These are phyloP conservation scores for Candolleomyces aberdarensis DNA, from an alignment of 768 basidiomycete genomes.

Conservation along the genomic window DNA sequence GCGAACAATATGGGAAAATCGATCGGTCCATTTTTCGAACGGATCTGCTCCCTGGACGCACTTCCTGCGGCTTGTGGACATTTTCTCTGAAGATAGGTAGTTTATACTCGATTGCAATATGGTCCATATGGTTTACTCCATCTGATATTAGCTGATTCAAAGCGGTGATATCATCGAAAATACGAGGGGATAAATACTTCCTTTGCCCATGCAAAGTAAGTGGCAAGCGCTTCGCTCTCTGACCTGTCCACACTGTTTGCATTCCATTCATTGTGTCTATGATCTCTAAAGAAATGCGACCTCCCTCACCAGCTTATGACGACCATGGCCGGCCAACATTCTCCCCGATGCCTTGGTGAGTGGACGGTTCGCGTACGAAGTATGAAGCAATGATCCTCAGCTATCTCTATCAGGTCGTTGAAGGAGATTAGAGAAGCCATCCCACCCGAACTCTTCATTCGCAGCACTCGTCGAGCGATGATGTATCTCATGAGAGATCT, in stretches of 20 bases:
- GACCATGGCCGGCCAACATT: slow-evolving; percentile 42
- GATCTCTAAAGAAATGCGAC: not conserved
- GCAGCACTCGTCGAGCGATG: slow-evolving; percentile 38
- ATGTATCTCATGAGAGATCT: slow-evolving; percentile 45
- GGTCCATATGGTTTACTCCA: too few relatives aligned
- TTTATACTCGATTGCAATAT: too few relatives aligned
- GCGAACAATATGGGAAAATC: too few relatives aligned
- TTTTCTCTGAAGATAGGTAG: too few relatives aligned
- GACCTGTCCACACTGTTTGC: not conserved
- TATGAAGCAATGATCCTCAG: not conserved
- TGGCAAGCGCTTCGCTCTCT: too few relatives aligned
- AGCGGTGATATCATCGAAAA: too few relatives aligned
- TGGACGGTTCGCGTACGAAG: not conserved
- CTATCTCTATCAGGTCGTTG: slow-evolving; percentile 33
- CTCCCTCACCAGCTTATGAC: slow-evolving; percentile 20
- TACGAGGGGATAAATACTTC: too few relatives aligned
- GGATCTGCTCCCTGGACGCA: too few relatives aligned
- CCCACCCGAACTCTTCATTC: slow-evolving; percentile 41
- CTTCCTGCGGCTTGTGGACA: too few relatives aligned
- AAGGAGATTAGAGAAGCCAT: slow-evolving; percentile 50
- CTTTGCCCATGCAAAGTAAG: too few relatives aligned
- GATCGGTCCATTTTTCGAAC: too few relatives aligned
- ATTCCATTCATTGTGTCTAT: not conserved
- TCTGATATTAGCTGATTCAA: too few relatives aligned
- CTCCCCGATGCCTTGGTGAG: slow-evolving; percentile 47